phyloP scores from a whole-genome alignment of 2,329 filamentous ascomycete species.

The Akanthomyces lecanii region DNA sequence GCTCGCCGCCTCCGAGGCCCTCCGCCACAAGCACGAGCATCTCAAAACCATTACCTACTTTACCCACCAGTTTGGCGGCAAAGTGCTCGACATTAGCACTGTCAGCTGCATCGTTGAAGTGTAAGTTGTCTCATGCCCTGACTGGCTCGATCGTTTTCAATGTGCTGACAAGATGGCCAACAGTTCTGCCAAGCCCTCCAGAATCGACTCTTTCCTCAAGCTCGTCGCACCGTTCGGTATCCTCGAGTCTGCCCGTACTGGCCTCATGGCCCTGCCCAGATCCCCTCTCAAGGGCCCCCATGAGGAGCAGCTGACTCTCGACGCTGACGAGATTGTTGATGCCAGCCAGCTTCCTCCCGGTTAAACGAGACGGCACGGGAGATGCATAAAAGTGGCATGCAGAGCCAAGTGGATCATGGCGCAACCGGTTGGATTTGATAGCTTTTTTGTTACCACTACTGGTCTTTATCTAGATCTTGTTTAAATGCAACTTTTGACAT shows the following conservation, averaged over 20 bases:
- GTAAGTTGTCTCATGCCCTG: slow-evolving; percentile 50
- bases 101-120: slow-evolving; percentile 98
- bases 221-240: slow-evolving; percentile 92
- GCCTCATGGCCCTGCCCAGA: slow-evolving; percentile 92
- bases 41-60: slow-evolving; percentile 94
- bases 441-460: slow-evolving; percentile 11
- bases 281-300: slow-evolving; percentile 76
- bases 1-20: slow-evolving; percentile 78
- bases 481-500: slow-evolving; percentile 9
- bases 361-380: slow-evolving; percentile 40
- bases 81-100: slow-evolving; percentile 95
- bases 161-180: background rate
- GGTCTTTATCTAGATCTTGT: slow-evolving; percentile 11
- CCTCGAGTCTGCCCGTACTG: slow-evolving; percentile 89
- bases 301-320: slow-evolving; percentile 69
- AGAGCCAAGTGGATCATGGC: slow-evolving; percentile 19
- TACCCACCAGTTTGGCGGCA: slow-evolving; percentile 95
- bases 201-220: slow-evolving; percentile 98
- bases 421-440: slow-evolving; percentile 20
- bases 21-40: slow-evolving; percentile 97
- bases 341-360: slow-evolving; percentile 90
- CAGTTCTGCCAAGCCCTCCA: slow-evolving; percentile 83
- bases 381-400: slow-evolving; percentile 1
- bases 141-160: no score
- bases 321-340: slow-evolving; percentile 92